Percentiles rank a stretch among this genome's conserved stretches.
These are phyloP conservation scores for Penicillium canariense DNA, from an alignment of 495 filamentous ascomycete species.

Conservation along the genomic window DNA sequence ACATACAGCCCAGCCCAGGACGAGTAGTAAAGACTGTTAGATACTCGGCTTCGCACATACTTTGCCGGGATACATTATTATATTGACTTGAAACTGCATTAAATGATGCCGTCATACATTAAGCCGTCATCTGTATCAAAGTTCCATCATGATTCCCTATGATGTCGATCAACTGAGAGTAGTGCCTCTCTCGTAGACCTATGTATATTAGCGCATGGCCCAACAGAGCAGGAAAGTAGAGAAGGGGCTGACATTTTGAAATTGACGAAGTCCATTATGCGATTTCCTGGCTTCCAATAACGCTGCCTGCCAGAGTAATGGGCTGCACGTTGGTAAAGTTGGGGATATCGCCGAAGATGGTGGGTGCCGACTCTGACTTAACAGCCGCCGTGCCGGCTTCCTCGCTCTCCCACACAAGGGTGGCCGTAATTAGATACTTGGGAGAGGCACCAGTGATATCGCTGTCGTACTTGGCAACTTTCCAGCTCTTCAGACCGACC, in stretches of 20 bases:
- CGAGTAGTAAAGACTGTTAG: no score
- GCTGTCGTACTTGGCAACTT: constrained; percentile 18
- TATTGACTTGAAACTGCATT: neutral
- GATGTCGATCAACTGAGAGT: neutral
- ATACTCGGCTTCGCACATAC: neutral
- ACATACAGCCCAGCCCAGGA: no score
- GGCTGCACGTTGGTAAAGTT: constrained; percentile 31
- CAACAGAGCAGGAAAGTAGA: neutral
- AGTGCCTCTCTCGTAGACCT: neutral
- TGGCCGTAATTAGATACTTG: constrained; percentile 21
- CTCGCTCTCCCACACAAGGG: constrained; percentile 23
- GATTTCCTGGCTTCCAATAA: constrained; percentile 1
- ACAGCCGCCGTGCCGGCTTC: constrained; percentile 16
- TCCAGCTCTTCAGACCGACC: constrained; percentile 21
- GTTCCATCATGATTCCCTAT: neutral
- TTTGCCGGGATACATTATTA: neutral
- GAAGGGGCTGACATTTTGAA: neutral
- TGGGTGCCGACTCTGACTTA: constrained; percentile 3
- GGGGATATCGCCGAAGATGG: constrained; percentile 26
- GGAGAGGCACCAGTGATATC: constrained; percentile 16
- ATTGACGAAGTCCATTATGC: neutral
- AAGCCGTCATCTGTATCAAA: neutral
- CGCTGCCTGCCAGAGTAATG: constrained; percentile 22
- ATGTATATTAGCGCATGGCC: neutral
- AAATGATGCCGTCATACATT: neutral